Evolutionary conservation across 495 filamentous ascomycete genomes (phyloP).

Genomic region (Talaromyces ruber): DNA sequence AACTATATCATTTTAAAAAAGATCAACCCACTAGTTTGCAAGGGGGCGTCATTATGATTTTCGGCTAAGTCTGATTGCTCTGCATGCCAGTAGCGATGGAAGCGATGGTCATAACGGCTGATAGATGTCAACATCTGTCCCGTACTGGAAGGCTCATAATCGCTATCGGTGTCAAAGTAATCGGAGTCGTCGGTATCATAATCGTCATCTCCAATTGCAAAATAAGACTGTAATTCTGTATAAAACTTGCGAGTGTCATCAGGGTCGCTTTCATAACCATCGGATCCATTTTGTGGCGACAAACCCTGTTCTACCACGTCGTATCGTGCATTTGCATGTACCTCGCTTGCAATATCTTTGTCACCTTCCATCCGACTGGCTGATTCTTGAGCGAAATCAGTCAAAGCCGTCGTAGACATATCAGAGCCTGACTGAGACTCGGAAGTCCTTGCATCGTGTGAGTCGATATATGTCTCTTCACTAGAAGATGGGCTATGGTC

Average conservation of each 20-base stretch:
- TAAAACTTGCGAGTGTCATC: conserved; percentile 32
- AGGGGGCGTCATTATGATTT: conserved; percentile 20
- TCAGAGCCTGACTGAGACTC: neutral
- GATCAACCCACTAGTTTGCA: conserved; percentile 25
- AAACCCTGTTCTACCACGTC: neutral
- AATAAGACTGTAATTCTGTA: neutral
- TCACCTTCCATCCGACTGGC: neutral
- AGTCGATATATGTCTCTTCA: neutral
- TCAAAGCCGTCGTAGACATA: neutral
- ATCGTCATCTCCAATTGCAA: neutral
- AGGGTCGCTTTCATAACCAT: conserved; percentile 17
- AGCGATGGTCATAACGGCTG: conserved; percentile 22
- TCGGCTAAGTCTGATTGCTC: conserved; percentile 9
- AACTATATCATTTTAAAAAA: too few relatives aligned
- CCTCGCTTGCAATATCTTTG: neutral
- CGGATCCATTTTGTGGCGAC: neutral
- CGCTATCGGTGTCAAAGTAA: conserved; percentile 15
- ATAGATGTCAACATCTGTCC: conserved; percentile 16
- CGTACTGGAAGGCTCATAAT: conserved; percentile 7
- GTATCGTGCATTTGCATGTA: neutral
- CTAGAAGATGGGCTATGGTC: neutral
- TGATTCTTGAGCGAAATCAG: neutral
- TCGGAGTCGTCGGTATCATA: conserved; percentile 12
- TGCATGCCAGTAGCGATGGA: neutral
- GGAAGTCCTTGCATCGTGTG: neutral